Evolutionary conservation across 306 rosid species (phyloP).

Genomic region (Luffa aegyptiaca): DNA sequence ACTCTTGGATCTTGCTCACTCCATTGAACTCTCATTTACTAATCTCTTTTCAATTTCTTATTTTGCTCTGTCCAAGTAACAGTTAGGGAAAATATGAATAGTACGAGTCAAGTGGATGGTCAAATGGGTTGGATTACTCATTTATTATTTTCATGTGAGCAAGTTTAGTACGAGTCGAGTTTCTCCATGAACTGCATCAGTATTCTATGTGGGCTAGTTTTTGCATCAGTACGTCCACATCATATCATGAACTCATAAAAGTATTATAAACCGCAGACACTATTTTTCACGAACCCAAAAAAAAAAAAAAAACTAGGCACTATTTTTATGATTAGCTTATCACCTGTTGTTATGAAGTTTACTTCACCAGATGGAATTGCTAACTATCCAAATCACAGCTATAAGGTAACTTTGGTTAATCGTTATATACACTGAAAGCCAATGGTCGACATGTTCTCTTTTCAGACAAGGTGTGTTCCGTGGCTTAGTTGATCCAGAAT

Average conservation of each 20-base stretch:
- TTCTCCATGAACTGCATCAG: not conserved
- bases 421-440: slow-evolving; percentile 1
- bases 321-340: not conserved
- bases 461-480: slow-evolving; percentile 86
- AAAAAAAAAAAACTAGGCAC: too few species aligned
- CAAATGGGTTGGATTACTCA: not conserved
- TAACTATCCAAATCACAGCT: not conserved
- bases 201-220: not conserved
- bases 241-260: not conserved
- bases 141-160: not conserved
- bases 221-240: not conserved
- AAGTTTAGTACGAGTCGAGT: not conserved
- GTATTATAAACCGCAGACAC: too few species aligned
- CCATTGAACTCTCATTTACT: not conserved
- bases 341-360: not conserved
- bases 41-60: not conserved
- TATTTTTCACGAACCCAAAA: too few species aligned
- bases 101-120: not conserved
- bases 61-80: not conserved
- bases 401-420: not conserved
- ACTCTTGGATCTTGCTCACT: not conserved
- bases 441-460: slow-evolving; percentile 8
- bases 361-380: not conserved
- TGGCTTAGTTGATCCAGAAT: slow-evolving; percentile 31
- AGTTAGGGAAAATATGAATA: not conserved